Evolutionary conservation across 371 early-diverging fungal genomes (phyloP), one percentile per base, ranked within the genome.

Genomic region (Basidiobolus meristosporus): DNA sequence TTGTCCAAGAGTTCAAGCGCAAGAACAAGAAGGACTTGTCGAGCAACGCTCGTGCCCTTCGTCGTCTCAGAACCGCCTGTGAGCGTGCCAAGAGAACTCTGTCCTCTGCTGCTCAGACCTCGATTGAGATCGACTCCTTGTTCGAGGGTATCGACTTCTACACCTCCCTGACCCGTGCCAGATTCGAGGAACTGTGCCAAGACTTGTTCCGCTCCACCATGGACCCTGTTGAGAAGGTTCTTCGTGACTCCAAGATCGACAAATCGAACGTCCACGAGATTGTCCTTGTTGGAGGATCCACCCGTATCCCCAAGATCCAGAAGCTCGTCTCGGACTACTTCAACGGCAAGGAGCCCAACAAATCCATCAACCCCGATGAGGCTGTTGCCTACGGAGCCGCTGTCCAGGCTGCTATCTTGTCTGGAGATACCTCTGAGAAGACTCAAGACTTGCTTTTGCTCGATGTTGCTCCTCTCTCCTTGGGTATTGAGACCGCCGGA

Each of bases 221-320:
- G 55, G 87, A 89, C 41, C 92, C 92, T 45, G 93, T 97, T 45
- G 91, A 90, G 63, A 90, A 84, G 71, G 89, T 87, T 32, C 67
- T 98, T 54, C 72, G 79, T 44, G 92, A 90, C 62, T 59, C 90
- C 61, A 89, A 89, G 82, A 71, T 87, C 50, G 87, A 84, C 63
- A 97, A 97, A 77, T 53, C 66, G 52, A 51, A 68, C 41, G 85
- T 99, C 51, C 65, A 92, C 54, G 92, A 96, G 55, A 90, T 98
- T 53, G 91, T 99, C 50, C 70, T 99, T 31, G 98, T 98, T 50
- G 99, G 99, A 64, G 98, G 99, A 54, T 95, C 96, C 54, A 97
- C 98, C 47, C 96, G 99, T 80, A 98, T 99, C 64, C 99, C 99
- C 72, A 96, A 91, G 82, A 86, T 99, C 59, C 93, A 91, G 65